Evolutionary conservation across 2,329 filamentous ascomycete species (phyloP), one percentile per base, ranked within the genome.

Genomic region (Aspergillus versicolor): DNA sequence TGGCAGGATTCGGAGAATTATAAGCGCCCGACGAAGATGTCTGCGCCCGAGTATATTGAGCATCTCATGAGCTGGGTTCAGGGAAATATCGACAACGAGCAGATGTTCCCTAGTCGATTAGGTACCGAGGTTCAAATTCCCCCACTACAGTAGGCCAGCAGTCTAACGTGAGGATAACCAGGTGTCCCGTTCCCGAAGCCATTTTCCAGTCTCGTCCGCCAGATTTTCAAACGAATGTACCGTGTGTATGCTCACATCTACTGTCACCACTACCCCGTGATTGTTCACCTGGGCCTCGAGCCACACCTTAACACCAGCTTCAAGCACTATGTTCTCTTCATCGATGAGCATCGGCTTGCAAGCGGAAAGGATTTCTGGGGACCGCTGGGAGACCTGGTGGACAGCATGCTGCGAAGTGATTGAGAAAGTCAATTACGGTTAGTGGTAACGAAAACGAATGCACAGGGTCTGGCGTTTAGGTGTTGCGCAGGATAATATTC

Each of bases 201-300:
- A 19, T 99, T 99, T 78, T 88, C 91, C 7, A 82, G 87, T 55
- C 88, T 96, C 56, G 88, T 97, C 61, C 89, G 91, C 65, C 93
- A 97, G 77, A 92, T 99, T 73, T 97, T 97, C 86, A 99, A 99
- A 84, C 89, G 94, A 71, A 88, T 99, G 79, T 99, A 97, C 79
- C 89, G 94, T 65, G 93, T 99, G 61, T 99, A 99, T 75, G 94
- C 94, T 43, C 94, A 99, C 79, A 96, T 99, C 68, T 99, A 99
- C 85, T 99, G 95, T 81, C 94, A 99, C 77, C 94, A 99, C 80
- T 99, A 99, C 78, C 92, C 92, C 37, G 92, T 99, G 64, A 89
- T 99, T 65, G 89, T 95, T 58, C 92, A 97, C 73, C 84, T 99
- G 40, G 94, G 94, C 21, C 84, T 99, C 57, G 94, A 99, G 77